Evolutionary conservation across 2,329 filamentous ascomycete genomes (phyloP).

Genomic region (Penicillium sp.): DNA sequence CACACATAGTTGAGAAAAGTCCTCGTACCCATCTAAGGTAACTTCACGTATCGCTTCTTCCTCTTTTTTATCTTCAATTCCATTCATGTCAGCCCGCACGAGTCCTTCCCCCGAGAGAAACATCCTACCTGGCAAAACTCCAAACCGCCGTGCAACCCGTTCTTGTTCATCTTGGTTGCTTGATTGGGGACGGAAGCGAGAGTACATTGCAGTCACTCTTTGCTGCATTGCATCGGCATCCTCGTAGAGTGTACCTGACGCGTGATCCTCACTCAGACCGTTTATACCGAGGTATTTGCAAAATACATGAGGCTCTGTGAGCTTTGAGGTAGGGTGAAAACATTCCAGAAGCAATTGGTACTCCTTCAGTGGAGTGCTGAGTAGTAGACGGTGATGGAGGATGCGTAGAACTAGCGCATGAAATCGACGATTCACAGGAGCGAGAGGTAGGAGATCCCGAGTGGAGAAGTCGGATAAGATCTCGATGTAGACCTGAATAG

Average conservation of each 20-base stretch:
- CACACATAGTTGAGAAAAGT: constrained; percentile 73
- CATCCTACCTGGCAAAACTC: constrained; percentile 16
- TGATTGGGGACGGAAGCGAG: constrained; percentile 67
- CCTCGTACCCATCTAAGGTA: constrained; percentile 67
- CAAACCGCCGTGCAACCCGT: not conserved
- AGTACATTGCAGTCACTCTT: constrained; percentile 62
- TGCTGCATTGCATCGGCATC: constrained; percentile 29
- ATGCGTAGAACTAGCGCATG: constrained; percentile 64
- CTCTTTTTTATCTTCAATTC: constrained; percentile 1
- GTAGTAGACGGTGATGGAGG: constrained; percentile 64
- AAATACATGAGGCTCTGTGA: constrained; percentile 68
- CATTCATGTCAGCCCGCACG: constrained; percentile 12
- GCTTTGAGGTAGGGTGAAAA: constrained; percentile 70
- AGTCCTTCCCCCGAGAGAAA: constrained; percentile 2
- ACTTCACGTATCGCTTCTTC: constrained; percentile 59
- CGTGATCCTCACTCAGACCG: constrained; percentile 52
- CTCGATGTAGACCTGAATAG: constrained; percentile 52
- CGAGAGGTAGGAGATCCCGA: constrained; percentile 57
- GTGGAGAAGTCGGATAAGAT: constrained; percentile 54
- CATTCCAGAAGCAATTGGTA: constrained; percentile 75
- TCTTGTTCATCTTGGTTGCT: constrained; percentile 47
- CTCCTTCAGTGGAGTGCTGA: constrained; percentile 58
- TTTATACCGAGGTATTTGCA: constrained; percentile 69
- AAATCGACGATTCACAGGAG: constrained; percentile 63
- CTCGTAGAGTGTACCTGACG: constrained; percentile 40